Conservation (phyloP, 441 rosid species). For the Jatropha podagrica region DNA sequence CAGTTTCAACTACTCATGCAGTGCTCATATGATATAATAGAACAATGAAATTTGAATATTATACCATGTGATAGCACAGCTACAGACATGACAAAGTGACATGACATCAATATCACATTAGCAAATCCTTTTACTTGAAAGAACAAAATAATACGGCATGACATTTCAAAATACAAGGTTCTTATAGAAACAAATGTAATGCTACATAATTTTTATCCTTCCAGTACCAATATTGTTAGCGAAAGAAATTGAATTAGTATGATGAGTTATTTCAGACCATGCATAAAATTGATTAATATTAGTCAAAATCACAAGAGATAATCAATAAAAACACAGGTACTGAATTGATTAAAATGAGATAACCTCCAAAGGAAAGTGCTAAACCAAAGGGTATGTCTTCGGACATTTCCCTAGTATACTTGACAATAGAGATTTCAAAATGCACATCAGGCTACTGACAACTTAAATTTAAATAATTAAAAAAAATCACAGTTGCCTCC, state of each 20-base stretch:
- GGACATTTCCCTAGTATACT: background rate
- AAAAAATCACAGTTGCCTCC: background rate
- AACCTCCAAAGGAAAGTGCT: too few relatives aligned
- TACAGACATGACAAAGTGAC: background rate
- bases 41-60: background rate
- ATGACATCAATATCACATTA: background rate
- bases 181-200: background rate
- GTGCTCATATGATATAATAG: background rate
- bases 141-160: background rate
- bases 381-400: too few relatives aligned
- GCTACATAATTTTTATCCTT: too few relatives aligned
- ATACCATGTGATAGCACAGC: background rate
- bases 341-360: too few relatives aligned
- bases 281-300: too few relatives aligned
- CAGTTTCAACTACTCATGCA: background rate
- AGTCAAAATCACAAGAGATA: too few relatives aligned
- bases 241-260: background rate
- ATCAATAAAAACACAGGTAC: too few relatives aligned
- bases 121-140: background rate
- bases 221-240: background rate
- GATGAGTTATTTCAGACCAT: too few relatives aligned
- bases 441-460: background rate
- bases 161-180: background rate
- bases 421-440: background rate
- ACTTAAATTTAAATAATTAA: background rate